A percentile compares a stretch with the other conserved stretches of the same genome.
phyloP scores from a whole-genome alignment of 2,329 filamentous ascomycete genomes.

The Paramyrothecium roridum region DNA sequence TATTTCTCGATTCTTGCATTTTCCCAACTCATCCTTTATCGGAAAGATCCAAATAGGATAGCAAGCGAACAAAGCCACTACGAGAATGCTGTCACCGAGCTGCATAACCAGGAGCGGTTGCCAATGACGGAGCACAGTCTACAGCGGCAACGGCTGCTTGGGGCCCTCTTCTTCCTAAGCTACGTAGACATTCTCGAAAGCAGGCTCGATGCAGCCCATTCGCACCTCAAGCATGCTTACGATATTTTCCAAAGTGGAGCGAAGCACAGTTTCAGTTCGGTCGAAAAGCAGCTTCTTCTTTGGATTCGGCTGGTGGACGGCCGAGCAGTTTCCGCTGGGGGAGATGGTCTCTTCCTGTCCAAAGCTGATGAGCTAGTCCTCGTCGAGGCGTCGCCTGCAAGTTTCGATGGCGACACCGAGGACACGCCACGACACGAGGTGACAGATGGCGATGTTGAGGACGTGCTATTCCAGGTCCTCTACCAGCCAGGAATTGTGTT shows the following conservation, averaged over 20 bases:
- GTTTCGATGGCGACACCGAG: slow-evolving; percentile 26
- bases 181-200: slow-evolving; percentile 48
- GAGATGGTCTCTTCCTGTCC: slow-evolving; percentile 49
- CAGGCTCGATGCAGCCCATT: slow-evolving; percentile 41
- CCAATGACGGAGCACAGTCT: slow-evolving; percentile 23
- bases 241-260: slow-evolving; percentile 38
- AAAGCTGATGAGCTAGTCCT: slow-evolving; percentile 45
- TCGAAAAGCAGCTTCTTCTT: slow-evolving; percentile 46
- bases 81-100: slow-evolving; percentile 29
- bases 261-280: slow-evolving; percentile 28
- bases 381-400: slow-evolving; percentile 37
- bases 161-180: slow-evolving; percentile 50
- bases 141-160: slow-evolving; percentile 40
- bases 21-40: slow-evolving; percentile 40
- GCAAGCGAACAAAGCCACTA: slow-evolving; percentile 34
- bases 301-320: slow-evolving; percentile 56
- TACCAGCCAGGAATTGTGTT: slow-evolving; percentile 55
- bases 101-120: slow-evolving; percentile 18
- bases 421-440: slow-evolving; percentile 16
- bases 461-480: slow-evolving; percentile 50
- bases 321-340: slow-evolving; percentile 52
- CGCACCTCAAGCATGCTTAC: slow-evolving; percentile 47
- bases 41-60: slow-evolving; percentile 25
- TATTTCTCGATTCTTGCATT: slow-evolving; percentile 48
- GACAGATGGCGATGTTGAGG: slow-evolving; percentile 37